Conservation (phyloP, 352 stramenopile genomes). For the Pythium diclinum region DNA sequence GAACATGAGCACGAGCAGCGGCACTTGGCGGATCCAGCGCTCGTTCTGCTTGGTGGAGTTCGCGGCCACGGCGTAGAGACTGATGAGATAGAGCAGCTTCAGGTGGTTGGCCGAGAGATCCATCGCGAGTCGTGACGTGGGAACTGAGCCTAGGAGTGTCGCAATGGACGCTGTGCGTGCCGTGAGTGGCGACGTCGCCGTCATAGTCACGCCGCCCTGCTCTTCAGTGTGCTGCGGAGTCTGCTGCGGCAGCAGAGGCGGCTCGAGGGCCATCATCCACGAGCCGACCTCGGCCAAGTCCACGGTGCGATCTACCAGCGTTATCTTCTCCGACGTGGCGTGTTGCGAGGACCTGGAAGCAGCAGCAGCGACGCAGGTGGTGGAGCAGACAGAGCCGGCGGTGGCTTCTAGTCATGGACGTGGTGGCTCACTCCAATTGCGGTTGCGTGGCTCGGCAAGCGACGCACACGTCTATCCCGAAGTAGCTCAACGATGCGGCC, state of each 20-base stretch:
- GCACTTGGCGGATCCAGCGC: constrained; percentile 94
- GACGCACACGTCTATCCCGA: neutral
- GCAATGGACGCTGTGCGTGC: constrained; percentile 20
- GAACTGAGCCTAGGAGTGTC: constrained; percentile 6
- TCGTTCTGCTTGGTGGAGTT: constrained; percentile 90
- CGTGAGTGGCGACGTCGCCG: constrained; percentile 3
- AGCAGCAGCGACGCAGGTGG: neutral
- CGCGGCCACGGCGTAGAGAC: constrained; percentile 91
- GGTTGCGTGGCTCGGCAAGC: neutral
- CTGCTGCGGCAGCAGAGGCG: constrained; percentile 3
- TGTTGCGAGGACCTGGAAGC: constrained; percentile 1
- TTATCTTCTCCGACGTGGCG: constrained; percentile 3
- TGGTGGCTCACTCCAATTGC: constrained; percentile 4
- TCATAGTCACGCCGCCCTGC: neutral
- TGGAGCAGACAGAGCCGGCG: neutral
- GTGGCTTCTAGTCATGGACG: constrained; percentile 21
- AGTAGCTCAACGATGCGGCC: neutral
- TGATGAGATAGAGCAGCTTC: constrained; percentile 95
- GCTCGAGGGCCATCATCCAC: constrained; percentile 27
- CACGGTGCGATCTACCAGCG: neutral
- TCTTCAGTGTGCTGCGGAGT: neutral
- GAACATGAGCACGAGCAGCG: constrained; percentile 95
- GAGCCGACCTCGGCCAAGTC: constrained; percentile 7
- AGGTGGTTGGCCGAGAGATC: constrained; percentile 95
- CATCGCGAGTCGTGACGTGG: constrained; percentile 17